Conservation (phyloP, 148 eudicot genomes). For the Cornus kousa region DNA sequence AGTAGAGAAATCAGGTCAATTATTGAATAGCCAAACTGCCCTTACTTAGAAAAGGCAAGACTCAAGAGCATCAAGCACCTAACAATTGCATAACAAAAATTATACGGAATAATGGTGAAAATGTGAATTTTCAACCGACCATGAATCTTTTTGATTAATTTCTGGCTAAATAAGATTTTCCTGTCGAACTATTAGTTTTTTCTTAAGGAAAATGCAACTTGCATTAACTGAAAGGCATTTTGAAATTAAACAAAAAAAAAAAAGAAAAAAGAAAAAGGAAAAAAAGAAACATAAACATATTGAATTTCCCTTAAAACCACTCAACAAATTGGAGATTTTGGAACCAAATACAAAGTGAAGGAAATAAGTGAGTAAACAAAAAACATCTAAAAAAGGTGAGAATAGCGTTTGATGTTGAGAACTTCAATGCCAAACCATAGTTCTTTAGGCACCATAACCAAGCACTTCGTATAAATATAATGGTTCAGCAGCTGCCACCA, state of each 20-base stretch:
- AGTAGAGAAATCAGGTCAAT: not conserved
- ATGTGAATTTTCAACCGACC: no score
- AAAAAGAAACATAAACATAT: not conserved
- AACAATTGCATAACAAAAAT: no score
- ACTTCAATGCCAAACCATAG: not conserved
- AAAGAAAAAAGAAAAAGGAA: no score
- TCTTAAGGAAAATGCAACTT: no score
- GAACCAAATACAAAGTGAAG: not conserved
- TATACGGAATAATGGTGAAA: no score
- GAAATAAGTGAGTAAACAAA: not conserved
- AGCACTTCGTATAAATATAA: not conserved
- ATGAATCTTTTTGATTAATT: no score
- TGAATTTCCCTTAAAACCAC: no score
- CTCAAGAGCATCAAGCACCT: not conserved
- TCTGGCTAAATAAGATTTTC: no score
- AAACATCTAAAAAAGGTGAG: not conserved
- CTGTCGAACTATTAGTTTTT: no score
- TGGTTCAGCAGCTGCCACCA: not conserved
- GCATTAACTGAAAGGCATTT: no score
- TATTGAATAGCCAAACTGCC: not conserved
- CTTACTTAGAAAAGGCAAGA: not conserved
- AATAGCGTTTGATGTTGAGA: not conserved
- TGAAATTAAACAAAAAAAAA: no score
- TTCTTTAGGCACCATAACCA: not conserved
- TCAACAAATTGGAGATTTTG: not conserved